Evolutionary conservation across 2,329 filamentous ascomycete genomes (phyloP).

Genomic region (Emergomyces pasteurianus): DNA sequence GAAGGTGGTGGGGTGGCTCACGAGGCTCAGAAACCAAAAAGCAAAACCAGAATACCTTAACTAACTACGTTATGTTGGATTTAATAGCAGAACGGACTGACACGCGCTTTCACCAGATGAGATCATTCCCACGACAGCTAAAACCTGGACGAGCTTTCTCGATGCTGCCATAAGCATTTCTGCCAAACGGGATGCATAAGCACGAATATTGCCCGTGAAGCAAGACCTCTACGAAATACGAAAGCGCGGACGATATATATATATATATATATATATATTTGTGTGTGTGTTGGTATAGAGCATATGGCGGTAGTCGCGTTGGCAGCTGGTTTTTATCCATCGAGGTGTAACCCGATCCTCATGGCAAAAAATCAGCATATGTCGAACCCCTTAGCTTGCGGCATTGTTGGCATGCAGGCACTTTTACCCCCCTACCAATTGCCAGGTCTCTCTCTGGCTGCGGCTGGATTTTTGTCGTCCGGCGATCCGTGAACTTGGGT

Average conservation of each 20-base stretch:
- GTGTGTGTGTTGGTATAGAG: slow-evolving; percentile 54
- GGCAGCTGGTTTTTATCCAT: slow-evolving; percentile 49
- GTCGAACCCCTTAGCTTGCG: too few relatives aligned
- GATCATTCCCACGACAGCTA: slow-evolving; percentile 33
- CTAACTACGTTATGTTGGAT: slow-evolving; percentile 33
- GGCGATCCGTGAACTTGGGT: too few relatives aligned
- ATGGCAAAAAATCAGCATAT: too few relatives aligned
- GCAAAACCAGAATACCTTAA: too few relatives aligned
- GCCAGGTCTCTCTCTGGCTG: too few relatives aligned
- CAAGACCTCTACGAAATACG: slow-evolving; percentile 58
- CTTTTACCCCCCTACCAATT: too few relatives aligned
- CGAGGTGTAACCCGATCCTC: slow-evolving; percentile 48
- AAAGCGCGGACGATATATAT: slow-evolving; percentile 54
- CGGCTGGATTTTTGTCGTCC: too few relatives aligned
- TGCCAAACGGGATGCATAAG: slow-evolving; percentile 47
- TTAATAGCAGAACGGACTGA: slow-evolving; percentile 32
- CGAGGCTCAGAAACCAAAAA: slow-evolving; percentile 1
- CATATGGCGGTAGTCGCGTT: slow-evolving; percentile 53
- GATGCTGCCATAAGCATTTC: slow-evolving; percentile 44
- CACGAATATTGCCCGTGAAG: slow-evolving; percentile 44
- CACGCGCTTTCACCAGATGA: slow-evolving; percentile 38
- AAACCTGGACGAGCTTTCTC: slow-evolving; percentile 50
- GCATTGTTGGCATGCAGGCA: too few relatives aligned
- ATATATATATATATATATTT: too few relatives aligned
- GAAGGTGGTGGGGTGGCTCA: slow-evolving; percentile 14